A percentile compares a stretch with the other conserved stretches of the same genome.
phyloP scores from a whole-genome alignment of 192 early-diverging fungal genomes.

The Paraglomus brasilianum region DNA sequence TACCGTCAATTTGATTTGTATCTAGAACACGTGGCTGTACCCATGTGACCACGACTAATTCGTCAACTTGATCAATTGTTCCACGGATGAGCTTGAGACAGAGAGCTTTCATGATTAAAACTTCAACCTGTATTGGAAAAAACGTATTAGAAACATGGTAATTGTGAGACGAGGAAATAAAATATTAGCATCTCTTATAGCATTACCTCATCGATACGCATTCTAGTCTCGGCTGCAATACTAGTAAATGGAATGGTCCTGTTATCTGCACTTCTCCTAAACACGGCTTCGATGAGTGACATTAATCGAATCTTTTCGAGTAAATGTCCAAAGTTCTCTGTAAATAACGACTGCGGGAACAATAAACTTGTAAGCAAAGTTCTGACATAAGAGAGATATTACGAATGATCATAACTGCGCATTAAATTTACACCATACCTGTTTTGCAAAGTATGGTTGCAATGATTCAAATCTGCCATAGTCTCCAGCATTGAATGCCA shows the following conservation, averaged over 20 bases:
- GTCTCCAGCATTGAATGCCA: conserved; percentile 91
- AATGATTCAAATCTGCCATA: conserved; percentile 90
- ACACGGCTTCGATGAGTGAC: conserved; percentile 94
- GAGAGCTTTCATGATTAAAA: conserved; percentile 97
- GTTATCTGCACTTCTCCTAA: conserved; percentile 75
- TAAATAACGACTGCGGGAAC: conserved; percentile 69
- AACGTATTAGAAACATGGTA: not conserved
- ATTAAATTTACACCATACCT: conserved; percentile 39
- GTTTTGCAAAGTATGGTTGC: conserved; percentile 63
- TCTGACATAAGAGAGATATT: conserved; percentile 17
- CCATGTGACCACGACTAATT: conserved; percentile 88
- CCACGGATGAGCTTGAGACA: conserved; percentile 90
- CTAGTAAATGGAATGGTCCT: conserved; percentile 75
- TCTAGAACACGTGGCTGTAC: conserved; percentile 97
- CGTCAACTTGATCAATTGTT: conserved; percentile 93
- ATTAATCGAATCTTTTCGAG: conserved; percentile 97
- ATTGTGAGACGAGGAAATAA: not conserved
- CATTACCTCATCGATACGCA: conserved; percentile 67
- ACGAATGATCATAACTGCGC: not conserved
- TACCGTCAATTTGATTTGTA: conserved; percentile 80
- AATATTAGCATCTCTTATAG: not conserved
- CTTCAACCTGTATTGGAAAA: conserved; percentile 73
- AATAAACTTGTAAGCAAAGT: conserved; percentile 26
- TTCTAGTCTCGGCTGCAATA: conserved; percentile 80
- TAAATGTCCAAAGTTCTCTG: conserved; percentile 70